Percentiles rank a stretch among this genome's conserved stretches.
phyloP scores from a whole-genome alignment of 2,329 filamentous ascomycete genomes.

The Cladosporium sp. region DNA sequence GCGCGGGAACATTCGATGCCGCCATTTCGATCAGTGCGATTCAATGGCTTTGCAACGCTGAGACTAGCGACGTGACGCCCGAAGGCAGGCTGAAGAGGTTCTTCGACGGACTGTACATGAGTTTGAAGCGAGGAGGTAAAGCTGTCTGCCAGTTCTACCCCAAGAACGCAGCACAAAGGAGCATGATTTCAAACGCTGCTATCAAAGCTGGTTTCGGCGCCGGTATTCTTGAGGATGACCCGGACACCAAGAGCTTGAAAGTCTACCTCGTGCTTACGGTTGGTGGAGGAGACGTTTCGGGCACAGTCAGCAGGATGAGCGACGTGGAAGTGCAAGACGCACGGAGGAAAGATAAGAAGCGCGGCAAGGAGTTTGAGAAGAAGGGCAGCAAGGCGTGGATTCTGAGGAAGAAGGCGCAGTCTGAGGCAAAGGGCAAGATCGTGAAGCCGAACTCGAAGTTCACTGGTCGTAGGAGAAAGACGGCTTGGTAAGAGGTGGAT shows the following conservation, averaged over 20 bases:
- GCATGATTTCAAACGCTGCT: slow-evolving; percentile 87
- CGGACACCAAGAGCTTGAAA: slow-evolving; percentile 93
- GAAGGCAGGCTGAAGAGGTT: slow-evolving; percentile 76
- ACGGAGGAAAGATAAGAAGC: slow-evolving; percentile 49
- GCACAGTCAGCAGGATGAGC: slow-evolving; percentile 84
- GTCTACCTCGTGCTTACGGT: slow-evolving; percentile 94
- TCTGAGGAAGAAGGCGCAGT: slow-evolving; percentile 81
- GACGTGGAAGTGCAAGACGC: slow-evolving; percentile 73
- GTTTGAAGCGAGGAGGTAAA: slow-evolving; percentile 74
- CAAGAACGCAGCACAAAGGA: slow-evolving; percentile 85
- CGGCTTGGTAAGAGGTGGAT: slow-evolving; percentile 59
- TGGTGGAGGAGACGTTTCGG: slow-evolving; percentile 76
- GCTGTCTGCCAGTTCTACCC: slow-evolving; percentile 98
- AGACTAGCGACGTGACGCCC: slow-evolving; percentile 69
- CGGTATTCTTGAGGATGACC: slow-evolving; percentile 90
- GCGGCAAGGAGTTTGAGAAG: slow-evolving; percentile 51
- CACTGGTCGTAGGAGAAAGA: slow-evolving; percentile 80
- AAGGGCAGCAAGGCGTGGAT: slow-evolving; percentile 88
- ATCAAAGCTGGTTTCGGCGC: slow-evolving; percentile 94
- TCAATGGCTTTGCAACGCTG: slow-evolving; percentile 98
- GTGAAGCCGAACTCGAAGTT: slow-evolving; percentile 92
- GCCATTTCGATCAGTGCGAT: slow-evolving; percentile 92
- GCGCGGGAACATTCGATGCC: slow-evolving; percentile 87
- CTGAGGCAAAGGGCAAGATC: slow-evolving; percentile 90
- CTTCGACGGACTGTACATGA: slow-evolving; percentile 88